Evolutionary conservation across 2,329 filamentous ascomycete genomes (phyloP).

Genomic region (Pseudogymnoascus sp.): DNA sequence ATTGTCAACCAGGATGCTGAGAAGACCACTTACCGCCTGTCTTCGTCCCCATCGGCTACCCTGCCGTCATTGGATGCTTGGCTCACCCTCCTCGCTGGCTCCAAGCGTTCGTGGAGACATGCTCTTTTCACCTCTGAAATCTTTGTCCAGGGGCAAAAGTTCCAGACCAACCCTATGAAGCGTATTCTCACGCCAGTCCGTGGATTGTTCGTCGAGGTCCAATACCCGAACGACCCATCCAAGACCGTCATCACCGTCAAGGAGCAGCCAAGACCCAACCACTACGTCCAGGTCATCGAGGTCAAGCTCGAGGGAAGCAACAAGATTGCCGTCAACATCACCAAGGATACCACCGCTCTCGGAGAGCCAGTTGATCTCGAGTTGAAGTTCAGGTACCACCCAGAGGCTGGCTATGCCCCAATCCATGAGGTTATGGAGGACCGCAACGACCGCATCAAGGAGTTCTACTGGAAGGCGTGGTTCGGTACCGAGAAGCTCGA

Average conservation of each 20-base stretch:
- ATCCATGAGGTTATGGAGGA: conserved; percentile 94
- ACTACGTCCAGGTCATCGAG: conserved; percentile 83
- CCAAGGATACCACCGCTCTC: conserved; percentile 85
- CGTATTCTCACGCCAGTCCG: conserved; percentile 81
- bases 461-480: conserved; percentile 98
- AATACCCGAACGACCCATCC: conserved; percentile 69
- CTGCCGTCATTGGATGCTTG: conserved; percentile 78
- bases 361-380: conserved; percentile 76
- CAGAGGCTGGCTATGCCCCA: conserved; percentile 93
- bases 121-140: conserved; percentile 91
- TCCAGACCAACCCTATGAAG: conserved; percentile 93
- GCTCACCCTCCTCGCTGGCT: conserved; percentile 81
- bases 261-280: conserved; percentile 79
- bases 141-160: conserved; percentile 90
- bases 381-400: conserved; percentile 86
- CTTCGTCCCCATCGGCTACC: conserved; percentile 63
- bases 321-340: conserved; percentile 81
- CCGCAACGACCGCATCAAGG: conserved; percentile 96
- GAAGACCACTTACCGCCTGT: conserved; percentile 80
- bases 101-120: conserved; percentile 84
- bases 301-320: conserved; percentile 68
- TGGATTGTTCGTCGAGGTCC: conserved; percentile 85
- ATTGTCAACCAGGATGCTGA: conserved; percentile 71
- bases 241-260: conserved; percentile 82
- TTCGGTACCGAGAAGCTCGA: conserved; percentile 82